phyloP scores from a whole-genome alignment of 441 rosid genomes.

The Corymbia citriodora region DNA sequence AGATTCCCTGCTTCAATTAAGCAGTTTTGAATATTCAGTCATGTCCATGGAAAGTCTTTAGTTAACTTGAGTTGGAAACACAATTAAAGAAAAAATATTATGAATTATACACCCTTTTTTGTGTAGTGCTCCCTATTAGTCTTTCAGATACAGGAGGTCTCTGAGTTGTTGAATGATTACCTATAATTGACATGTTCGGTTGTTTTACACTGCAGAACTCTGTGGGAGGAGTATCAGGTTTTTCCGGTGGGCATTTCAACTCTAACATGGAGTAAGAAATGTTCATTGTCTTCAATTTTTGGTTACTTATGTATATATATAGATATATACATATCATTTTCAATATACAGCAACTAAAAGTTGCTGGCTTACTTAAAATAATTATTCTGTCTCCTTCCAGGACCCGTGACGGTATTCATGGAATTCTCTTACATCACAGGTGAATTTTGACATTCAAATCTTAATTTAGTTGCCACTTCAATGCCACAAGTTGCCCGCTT shows the following conservation, averaged over 20 bases:
- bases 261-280: conserved; percentile 31
- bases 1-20: not conserved
- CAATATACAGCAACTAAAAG: not conserved
- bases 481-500: not conserved
- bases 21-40: not conserved
- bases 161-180: not conserved
- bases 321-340: not conserved
- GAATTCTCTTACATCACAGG: conserved; percentile 75
- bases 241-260: conserved; percentile 35
- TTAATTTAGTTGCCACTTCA: not conserved
- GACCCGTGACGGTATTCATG: conserved; percentile 62
- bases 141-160: not conserved
- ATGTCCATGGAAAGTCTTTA: not conserved
- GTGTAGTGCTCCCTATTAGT: not conserved
- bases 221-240: conserved; percentile 27
- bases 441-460: conserved; percentile 19
- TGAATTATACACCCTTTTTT: not conserved
- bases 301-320: not conserved
- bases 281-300: not conserved
- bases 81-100: not conserved
- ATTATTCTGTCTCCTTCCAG: conserved; percentile 24
- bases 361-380: not conserved
- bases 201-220: conserved; percentile 23
- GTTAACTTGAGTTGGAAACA: not conserved
- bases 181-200: not conserved